A percentile compares a stretch with the other conserved stretches of the same genome.
Conservation (phyloP, 441 rosid genomes). For the Metrosideros polymorpha region DNA sequence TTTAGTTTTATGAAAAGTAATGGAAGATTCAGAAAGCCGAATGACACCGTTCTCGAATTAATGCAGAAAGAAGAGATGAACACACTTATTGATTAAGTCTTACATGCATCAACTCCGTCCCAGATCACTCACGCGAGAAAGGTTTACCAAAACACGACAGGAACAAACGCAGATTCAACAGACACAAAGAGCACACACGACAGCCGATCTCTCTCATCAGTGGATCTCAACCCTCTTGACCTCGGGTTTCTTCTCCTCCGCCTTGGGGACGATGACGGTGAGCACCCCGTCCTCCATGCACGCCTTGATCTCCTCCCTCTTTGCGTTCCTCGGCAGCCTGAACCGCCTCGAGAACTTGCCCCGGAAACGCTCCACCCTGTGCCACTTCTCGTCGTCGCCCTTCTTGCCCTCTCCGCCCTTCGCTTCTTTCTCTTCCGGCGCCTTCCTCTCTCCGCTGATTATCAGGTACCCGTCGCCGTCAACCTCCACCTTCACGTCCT, state of each 20-base stretch:
- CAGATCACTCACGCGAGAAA: no score
- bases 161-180: neutral
- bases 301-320: constrained; percentile 31
- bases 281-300: constrained; percentile 48
- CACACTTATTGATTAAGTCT: neutral
- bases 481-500: constrained; percentile 39
- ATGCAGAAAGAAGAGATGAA: neutral
- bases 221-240: constrained; percentile 26
- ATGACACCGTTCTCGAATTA: neutral
- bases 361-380: constrained; percentile 31
- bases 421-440: neutral
- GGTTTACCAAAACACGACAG: neutral
- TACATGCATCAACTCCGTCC: neutral
- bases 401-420: constrained; percentile 1
- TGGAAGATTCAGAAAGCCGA: neutral
- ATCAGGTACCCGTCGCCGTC: constrained; percentile 25
- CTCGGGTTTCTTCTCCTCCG: constrained; percentile 26
- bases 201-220: neutral
- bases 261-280: constrained; percentile 32
- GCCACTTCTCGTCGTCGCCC: constrained; percentile 23
- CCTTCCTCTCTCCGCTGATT: constrained; percentile 33
- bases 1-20: neutral
- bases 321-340: constrained; percentile 32
- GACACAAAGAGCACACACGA: neutral
- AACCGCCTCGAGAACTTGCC: constrained; percentile 38